These are phyloP conservation scores for Xylaria sp. DNA, from an alignment of 2,329 filamentous ascomycete species.

Conservation along the genomic window DNA sequence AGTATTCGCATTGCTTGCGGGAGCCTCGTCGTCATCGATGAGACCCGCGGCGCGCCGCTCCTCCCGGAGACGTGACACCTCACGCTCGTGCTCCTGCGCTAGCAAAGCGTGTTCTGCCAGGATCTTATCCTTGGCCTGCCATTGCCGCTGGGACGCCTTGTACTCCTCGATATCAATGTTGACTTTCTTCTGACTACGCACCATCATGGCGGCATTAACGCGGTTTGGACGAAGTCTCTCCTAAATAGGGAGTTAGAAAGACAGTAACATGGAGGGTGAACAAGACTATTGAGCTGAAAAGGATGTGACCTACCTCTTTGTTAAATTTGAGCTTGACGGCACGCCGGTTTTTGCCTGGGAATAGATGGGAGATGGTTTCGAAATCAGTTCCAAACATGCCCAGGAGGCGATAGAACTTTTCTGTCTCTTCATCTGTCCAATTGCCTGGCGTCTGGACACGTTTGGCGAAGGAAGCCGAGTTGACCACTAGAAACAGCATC, in stretches of 20 bases:
- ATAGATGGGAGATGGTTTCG: slow-evolving; percentile 80
- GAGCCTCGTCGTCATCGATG: slow-evolving; percentile 54
- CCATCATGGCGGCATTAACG: slow-evolving; percentile 71
- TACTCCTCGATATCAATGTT: slow-evolving; percentile 71
- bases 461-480: slow-evolving; percentile 73
- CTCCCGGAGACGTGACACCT: slow-evolving; percentile 58
- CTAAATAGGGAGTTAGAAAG: slow-evolving; percentile 30
- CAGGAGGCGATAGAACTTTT: slow-evolving; percentile 80
- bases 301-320: slow-evolving; percentile 61
- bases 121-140: slow-evolving; percentile 65
- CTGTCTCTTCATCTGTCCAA: slow-evolving; percentile 78
- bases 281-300: background rate
- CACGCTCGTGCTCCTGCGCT: slow-evolving; percentile 58
- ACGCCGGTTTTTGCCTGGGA: slow-evolving; percentile 75
- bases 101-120: slow-evolving; percentile 63
- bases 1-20: slow-evolving; percentile 56
- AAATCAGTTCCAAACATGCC: slow-evolving; percentile 86
- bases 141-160: slow-evolving; percentile 57
- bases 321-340: slow-evolving; percentile 87
- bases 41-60: slow-evolving; percentile 52
- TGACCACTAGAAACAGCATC: slow-evolving; percentile 55
- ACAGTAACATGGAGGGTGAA: background rate
- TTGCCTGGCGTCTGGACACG: slow-evolving; percentile 70
- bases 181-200: slow-evolving; percentile 64
- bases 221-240: slow-evolving; percentile 73